These are phyloP conservation scores for Hypocrella siamensis DNA, from an alignment of 2,329 filamentous ascomycete genomes.

Conservation along the genomic window DNA sequence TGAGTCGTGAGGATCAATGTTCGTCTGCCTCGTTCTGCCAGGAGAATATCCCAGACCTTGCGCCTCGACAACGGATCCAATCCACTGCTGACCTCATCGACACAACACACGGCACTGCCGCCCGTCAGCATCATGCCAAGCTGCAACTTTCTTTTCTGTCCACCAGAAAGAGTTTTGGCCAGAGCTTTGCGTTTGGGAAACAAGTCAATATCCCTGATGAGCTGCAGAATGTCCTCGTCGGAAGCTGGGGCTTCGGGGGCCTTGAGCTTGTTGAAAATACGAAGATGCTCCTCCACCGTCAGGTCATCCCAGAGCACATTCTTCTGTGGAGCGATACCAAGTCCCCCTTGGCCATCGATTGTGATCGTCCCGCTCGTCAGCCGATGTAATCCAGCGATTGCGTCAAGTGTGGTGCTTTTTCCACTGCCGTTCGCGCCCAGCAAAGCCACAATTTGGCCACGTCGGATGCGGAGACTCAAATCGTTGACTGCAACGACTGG, in stretches of 20 bases:
- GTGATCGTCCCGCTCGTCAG: slow-evolving; percentile 62
- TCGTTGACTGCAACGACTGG: slow-evolving; percentile 67
- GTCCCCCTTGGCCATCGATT: slow-evolving; percentile 61
- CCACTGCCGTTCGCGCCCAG: slow-evolving; percentile 83
- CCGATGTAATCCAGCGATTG: slow-evolving; percentile 68
- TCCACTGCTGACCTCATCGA: slow-evolving; percentile 83
- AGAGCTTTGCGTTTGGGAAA: slow-evolving; percentile 55
- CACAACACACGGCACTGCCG: slow-evolving; percentile 72
- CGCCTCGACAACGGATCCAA: slow-evolving; percentile 73
- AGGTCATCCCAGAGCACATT: slow-evolving; percentile 88
- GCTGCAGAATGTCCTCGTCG: slow-evolving; percentile 40
- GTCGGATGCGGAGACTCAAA: slow-evolving; percentile 53
- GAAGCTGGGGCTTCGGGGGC: slow-evolving; percentile 38
- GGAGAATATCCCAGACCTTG: slow-evolving; percentile 88
- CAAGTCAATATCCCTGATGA: slow-evolving; percentile 61
- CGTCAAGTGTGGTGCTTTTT: slow-evolving; percentile 79
- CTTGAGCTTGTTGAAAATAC: slow-evolving; percentile 74
- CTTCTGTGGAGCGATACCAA: slow-evolving; percentile 83
- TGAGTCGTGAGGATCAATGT: slow-evolving; percentile 86
- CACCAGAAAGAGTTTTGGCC: slow-evolving; percentile 69
- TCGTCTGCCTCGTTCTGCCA: slow-evolving; percentile 65
- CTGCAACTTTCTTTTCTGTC: slow-evolving; percentile 85
- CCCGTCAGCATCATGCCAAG: slow-evolving; percentile 92
- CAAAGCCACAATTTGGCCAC: slow-evolving; percentile 73
- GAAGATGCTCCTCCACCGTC: slow-evolving; percentile 71